Evolutionary conservation across 2,329 filamentous ascomycete species (phyloP).

Genomic region (Bisporella sp.): DNA sequence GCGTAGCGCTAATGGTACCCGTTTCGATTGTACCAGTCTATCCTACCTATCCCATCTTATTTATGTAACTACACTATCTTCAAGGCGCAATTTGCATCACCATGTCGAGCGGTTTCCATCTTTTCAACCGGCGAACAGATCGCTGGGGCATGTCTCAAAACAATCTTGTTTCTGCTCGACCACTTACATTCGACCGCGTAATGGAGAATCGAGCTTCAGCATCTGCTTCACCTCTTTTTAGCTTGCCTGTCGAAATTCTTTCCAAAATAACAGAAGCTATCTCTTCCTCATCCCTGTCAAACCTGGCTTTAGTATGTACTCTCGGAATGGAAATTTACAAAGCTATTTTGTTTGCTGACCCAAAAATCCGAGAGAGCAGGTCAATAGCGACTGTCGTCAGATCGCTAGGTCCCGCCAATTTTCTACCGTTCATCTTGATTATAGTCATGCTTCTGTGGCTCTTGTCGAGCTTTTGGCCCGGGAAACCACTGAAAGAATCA

Average conservation of each 20-base stretch:
- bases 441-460: not conserved
- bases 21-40: too few relatives aligned
- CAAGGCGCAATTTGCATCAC: too few relatives aligned
- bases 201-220: not conserved
- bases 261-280: not conserved
- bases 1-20: too few relatives aligned
- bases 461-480: not conserved
- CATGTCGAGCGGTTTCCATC: too few relatives aligned
- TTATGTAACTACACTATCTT: too few relatives aligned
- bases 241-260: slow-evolving; percentile 1
- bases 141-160: too few relatives aligned
- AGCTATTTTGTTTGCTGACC: too few relatives aligned
- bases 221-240: slow-evolving; percentile 1
- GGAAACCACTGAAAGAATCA: slow-evolving; percentile 3
- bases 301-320: not conserved
- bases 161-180: not conserved
- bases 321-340: too few relatives aligned
- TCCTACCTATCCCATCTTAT: too few relatives aligned
- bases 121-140: too few relatives aligned
- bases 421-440: slow-evolving; percentile 2
- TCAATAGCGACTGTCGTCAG: slow-evolving; percentile 5
- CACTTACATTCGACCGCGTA: not conserved
- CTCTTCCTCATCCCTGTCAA: not conserved
- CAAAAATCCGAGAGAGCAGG: too few relatives aligned
- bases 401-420: slow-evolving; percentile 7